Conservation (phyloP, 2,329 filamentous ascomycete species). For the Cladosporium sp. region DNA sequence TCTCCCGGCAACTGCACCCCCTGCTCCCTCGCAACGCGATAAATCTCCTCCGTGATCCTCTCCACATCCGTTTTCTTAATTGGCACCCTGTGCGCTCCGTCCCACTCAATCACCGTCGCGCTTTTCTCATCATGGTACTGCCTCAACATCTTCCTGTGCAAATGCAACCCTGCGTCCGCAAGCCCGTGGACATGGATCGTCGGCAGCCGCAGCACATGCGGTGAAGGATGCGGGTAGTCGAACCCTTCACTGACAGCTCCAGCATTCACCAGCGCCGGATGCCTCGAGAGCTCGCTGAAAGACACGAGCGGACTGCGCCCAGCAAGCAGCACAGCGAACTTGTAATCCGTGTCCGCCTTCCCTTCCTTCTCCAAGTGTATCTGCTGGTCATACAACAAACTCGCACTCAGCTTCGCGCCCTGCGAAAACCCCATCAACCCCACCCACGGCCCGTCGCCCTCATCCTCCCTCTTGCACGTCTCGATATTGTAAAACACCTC, state of each 20-base stretch:
- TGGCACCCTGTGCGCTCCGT: slow-evolving; percentile 69
- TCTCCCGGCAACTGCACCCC: slow-evolving; percentile 39
- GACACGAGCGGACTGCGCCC: slow-evolving; percentile 61
- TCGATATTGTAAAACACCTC: slow-evolving; percentile 49
- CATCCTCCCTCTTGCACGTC: slow-evolving; percentile 48
- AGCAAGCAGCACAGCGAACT: slow-evolving; percentile 63
- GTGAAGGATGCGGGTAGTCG: slow-evolving; percentile 43
- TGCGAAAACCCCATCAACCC: slow-evolving; percentile 53
- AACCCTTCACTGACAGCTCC: slow-evolving; percentile 49
- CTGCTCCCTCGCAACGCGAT: slow-evolving; percentile 53
- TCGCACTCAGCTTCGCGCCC: slow-evolving; percentile 50
- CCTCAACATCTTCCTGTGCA: slow-evolving; percentile 58
- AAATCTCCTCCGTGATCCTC: slow-evolving; percentile 53
- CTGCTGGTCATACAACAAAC: slow-evolving; percentile 60
- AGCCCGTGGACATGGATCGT: slow-evolving; percentile 70
- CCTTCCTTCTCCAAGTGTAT: slow-evolving; percentile 45
- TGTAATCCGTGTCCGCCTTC: slow-evolving; percentile 47
- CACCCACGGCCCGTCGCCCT: slow-evolving; percentile 49
- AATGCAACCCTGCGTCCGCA: slow-evolving; percentile 58
- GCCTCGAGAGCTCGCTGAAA: slow-evolving; percentile 45
- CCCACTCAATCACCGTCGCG: slow-evolving; percentile 67
- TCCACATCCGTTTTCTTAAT: slow-evolving; percentile 67
- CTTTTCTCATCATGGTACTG: slow-evolving; percentile 60
- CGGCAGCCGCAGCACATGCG: slow-evolving; percentile 56
- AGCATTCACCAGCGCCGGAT: slow-evolving; percentile 41